Evolutionary conservation across 306 rosid genomes (phyloP), one percentile per base, ranked within the genome.

Genomic region (Hippophae rhamnoides): DNA sequence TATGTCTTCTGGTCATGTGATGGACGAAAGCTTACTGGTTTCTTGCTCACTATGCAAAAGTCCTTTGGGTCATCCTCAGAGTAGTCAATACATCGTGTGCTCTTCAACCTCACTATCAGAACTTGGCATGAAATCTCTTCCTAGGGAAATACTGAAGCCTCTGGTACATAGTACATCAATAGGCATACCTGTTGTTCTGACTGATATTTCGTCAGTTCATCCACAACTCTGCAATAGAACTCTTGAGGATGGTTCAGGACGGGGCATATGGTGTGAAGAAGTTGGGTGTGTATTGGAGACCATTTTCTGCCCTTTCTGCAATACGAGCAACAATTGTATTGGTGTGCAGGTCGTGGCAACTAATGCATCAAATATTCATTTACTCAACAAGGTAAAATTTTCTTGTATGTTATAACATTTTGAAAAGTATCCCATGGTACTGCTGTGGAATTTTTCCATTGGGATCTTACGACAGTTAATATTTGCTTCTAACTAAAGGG

Each of bases 261-360:
- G 69, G 64, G 86, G 92, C 48, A 72, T 78, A 64, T 90, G 98
- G 98, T 79, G 86, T 68, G 78, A 65, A 58, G 86, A 85, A 71
- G 98, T 87, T 69, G 98, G 98, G 43, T 87, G 92, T 56, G 98
- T 90, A 64, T 87, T 77, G 75, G 76, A 77, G 52, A 47, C 76
- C 56, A 60, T 87, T 56, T 74, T 79, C 69, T 90, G 98, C 66
- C 95, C 96, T 70, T 87, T 83, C 81, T 90, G 98, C 76, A 57
- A 54, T 58, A 72, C 56, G 27, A 43, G 61, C 55, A 51, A 58
- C 71, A 82, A 74, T 62, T 77, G 76, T 67, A 80, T 90, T 56
- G 97, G 97, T 26, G 90, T 84, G 62, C 87, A 79, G 76, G 63
- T 85, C 69, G 48, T 87, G 84, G 97, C 97, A 50, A 78, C 92